Conservation (phyloP, 805 yeast genomes). For the Saturnispora sanitii region DNA sequence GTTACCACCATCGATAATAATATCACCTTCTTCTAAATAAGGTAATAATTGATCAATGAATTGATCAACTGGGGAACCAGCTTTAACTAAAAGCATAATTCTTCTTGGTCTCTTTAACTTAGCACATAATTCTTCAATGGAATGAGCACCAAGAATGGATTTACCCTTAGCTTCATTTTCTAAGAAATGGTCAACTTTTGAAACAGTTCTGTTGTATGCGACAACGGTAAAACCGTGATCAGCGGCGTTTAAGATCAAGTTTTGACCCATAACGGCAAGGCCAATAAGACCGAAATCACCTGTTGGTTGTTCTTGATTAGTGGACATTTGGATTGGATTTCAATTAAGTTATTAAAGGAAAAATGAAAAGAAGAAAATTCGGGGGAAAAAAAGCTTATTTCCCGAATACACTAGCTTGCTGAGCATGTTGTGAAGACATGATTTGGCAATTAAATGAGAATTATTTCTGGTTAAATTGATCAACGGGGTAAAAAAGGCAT, state of each 20-base stretch:
- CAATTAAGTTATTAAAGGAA: not conserved
- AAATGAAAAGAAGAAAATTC: too few relatives aligned
- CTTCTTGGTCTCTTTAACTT: constrained; percentile 96
- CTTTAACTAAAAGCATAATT: constrained; percentile 88
- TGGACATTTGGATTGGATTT: constrained; percentile 1
- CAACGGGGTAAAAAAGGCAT: too few relatives aligned
- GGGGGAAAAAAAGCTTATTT: too few relatives aligned
- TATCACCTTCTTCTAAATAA: constrained; percentile 89
- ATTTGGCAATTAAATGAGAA: too few relatives aligned
- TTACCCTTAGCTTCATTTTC: constrained; percentile 96
- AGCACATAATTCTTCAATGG: constrained; percentile 77
- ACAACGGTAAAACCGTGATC: constrained; percentile 98
- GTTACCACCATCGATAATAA: constrained; percentile 99
- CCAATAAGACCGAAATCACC: constrained; percentile 99
- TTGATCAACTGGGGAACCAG: constrained; percentile 90
- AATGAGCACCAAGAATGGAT: constrained; percentile 90
- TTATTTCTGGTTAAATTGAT: too few relatives aligned
- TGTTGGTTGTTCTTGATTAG: constrained; percentile 24
- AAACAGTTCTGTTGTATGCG: constrained; percentile 95
- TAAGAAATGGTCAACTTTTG: constrained; percentile 91
- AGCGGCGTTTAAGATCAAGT: constrained; percentile 93
- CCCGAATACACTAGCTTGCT: too few relatives aligned
- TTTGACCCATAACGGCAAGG: constrained; percentile 99
- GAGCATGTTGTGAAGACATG: too few relatives aligned
- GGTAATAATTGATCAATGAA: constrained; percentile 85